Evolutionary conservation across 2,329 filamentous ascomycete species (phyloP), one percentile per base, ranked within the genome.

Genomic region (Capronia coronata): DNA sequence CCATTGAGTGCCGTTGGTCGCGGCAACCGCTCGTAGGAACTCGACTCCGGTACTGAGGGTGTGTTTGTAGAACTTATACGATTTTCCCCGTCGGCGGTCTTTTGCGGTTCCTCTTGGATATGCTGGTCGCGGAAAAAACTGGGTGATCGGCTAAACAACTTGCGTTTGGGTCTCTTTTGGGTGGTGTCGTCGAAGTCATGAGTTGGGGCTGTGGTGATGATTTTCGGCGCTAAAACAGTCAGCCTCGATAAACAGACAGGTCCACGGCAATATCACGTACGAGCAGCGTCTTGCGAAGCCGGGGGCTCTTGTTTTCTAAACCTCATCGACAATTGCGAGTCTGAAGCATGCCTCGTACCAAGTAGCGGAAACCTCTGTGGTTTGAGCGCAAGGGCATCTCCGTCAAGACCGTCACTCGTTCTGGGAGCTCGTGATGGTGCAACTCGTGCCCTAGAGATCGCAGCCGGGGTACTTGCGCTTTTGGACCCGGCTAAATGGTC

Each of bases 171-270:
- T 62, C 62, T 46, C 67, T 67, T 59, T 62, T 59, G 14, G 62
- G 64, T 2, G 63, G 52, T 45, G 63, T 69, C 66, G 29, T 73
- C 73, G 16, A 80, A 64, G 44, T 85, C 78, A 58, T 71, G 69
- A 43, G 89, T 93, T 8, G 93, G 90, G 13, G 90, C 87, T 9
- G 91, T 97, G 43, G 86, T 95, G 66, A 97, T 93, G 64, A 97
- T 97, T 16, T 75, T 75, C 13, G 81, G 81, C 32, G 78, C 68
- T 71, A 56, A 19, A 32, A 32, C 16, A 47, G 19, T 39, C 29
- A 43, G 35, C 30, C 40, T 27, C 23, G 14, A 46, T 22, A 13
- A 25, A 10, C n/a, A 16, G 32, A 13, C 3, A 25, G 19, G 8
- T 37, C 4, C 18, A 9, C 6, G 39, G 11, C 18, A 21, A 43